Evolutionary conservation across 441 rosid genomes (phyloP).

Genomic region (Populus hybrid): DNA sequence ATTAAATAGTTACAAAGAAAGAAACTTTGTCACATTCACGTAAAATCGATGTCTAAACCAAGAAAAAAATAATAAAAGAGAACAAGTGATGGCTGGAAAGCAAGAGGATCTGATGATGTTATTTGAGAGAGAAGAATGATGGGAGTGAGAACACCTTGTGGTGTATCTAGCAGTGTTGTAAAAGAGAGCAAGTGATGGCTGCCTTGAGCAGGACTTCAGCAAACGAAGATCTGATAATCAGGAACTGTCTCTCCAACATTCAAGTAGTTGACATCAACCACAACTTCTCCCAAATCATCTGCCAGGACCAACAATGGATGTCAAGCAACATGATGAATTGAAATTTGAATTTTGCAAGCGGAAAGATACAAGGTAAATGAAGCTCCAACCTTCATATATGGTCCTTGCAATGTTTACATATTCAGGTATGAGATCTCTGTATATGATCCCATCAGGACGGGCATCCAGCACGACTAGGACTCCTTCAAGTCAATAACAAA

Average conservation of each 20-base stretch:
- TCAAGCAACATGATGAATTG: neutral
- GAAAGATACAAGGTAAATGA: neutral
- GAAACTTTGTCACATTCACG: neutral
- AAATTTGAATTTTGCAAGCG: neutral
- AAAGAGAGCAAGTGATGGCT: neutral
- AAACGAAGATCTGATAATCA: constrained; percentile 64
- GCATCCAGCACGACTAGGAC: constrained; percentile 87
- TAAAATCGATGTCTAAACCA: neutral
- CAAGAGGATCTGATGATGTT: neutral
- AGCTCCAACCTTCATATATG: constrained; percentile 69
- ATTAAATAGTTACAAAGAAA: no score
- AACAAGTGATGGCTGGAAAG: neutral
- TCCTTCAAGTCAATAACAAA: constrained; percentile 37
- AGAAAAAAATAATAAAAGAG: no score
- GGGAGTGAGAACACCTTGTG: neutral
- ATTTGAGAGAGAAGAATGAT: neutral
- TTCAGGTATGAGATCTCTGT: constrained; percentile 70
- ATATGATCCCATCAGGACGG: constrained; percentile 72
- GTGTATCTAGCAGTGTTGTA: neutral
- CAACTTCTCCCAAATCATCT: constrained; percentile 71
- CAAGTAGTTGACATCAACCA: constrained; percentile 80
- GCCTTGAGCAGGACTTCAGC: constrained; percentile 39
- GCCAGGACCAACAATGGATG: constrained; percentile 17
- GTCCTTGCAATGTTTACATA: constrained; percentile 67
- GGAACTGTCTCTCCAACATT: constrained; percentile 53